Conservation (phyloP, 805 yeast genomes). For the Saccharomycopsis schoenii region DNA sequence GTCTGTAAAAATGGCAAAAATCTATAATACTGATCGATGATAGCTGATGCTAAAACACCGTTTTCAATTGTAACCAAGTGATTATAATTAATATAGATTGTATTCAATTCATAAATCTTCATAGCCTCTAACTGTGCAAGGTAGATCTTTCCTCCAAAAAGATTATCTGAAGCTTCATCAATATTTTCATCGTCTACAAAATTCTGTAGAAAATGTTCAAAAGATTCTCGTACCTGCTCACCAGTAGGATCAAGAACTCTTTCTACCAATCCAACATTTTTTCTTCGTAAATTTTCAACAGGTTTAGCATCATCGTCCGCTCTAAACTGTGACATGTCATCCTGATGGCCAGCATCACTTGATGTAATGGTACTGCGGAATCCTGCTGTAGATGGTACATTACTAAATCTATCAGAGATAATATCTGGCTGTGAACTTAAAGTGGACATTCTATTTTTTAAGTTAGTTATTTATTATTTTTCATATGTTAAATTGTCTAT, state of each 20-base stretch:
- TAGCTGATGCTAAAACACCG: constrained; percentile 83
- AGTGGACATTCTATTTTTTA: constrained; percentile 7
- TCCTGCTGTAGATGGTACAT: constrained; percentile 14
- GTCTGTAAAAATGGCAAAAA: constrained; percentile 75
- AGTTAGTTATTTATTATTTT: not conserved
- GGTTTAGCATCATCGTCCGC: constrained; percentile 13
- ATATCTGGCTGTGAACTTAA: constrained; percentile 17
- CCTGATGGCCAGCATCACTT: constrained; percentile 12
- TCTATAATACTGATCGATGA: constrained; percentile 84
- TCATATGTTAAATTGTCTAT: not conserved
- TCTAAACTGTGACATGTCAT: not conserved
- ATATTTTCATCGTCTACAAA: constrained; percentile 32
- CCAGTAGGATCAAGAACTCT: constrained; percentile 88
- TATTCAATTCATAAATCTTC: constrained; percentile 63
- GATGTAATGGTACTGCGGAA: constrained; percentile 14
- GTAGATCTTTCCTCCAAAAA: constrained; percentile 51
- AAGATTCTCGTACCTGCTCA: constrained; percentile 85
- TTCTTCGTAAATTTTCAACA: constrained; percentile 30
- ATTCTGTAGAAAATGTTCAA: constrained; percentile 72
- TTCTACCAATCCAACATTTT: constrained; percentile 60
- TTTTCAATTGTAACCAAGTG: constrained; percentile 69
- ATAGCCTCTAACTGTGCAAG: constrained; percentile 73
- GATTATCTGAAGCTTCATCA: constrained; percentile 27
- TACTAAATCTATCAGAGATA: constrained; percentile 12
- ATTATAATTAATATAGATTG: constrained; percentile 76